Percentiles rank a stretch among this genome's conserved stretches.
Conservation (phyloP, 257 asterid genomes). For the Cynanchum wilfordii region DNA sequence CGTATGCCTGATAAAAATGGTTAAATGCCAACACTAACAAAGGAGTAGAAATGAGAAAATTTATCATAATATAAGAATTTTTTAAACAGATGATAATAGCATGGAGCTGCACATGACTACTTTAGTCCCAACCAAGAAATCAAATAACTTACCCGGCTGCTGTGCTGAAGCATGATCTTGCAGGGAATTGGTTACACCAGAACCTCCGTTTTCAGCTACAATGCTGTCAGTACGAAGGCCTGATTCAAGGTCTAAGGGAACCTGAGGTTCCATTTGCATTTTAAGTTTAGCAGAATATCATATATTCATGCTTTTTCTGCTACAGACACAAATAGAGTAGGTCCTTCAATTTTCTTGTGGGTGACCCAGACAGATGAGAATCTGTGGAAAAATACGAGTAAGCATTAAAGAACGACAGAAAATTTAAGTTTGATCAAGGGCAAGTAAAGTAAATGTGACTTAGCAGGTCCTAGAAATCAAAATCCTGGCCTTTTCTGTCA, state of each 20-base stretch:
- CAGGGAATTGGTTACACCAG: conserved; percentile 39
- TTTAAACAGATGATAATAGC: neutral
- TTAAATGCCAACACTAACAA: neutral
- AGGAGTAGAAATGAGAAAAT: neutral
- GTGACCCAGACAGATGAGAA: neutral
- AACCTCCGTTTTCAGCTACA: conserved; percentile 43
- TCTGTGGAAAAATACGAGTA: neutral
- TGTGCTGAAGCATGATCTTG: conserved; percentile 45
- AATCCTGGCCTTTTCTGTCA: neutral
- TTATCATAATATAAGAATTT: neutral
- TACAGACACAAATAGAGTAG: neutral
- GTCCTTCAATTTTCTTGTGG: neutral
- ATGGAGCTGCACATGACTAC: neutral
- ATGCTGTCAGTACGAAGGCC: conserved; percentile 38
- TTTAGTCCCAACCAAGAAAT: conserved; percentile 9
- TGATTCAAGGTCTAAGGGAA: conserved; percentile 46
- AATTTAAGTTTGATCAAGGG: neutral
- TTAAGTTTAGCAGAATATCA: conserved; percentile 25
- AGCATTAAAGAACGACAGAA: neutral
- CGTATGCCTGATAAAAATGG: neutral
- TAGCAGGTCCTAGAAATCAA: neutral
- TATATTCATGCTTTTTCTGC: neutral
- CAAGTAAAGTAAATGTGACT: neutral
- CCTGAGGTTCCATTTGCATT: conserved; percentile 54
- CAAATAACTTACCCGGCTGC: conserved; percentile 44